Percentiles rank a stretch among this genome's conserved stretches.
Evolutionary conservation across 805 yeast genomes (phyloP).

Genomic region (Candida ascalaphidarum): DNA sequence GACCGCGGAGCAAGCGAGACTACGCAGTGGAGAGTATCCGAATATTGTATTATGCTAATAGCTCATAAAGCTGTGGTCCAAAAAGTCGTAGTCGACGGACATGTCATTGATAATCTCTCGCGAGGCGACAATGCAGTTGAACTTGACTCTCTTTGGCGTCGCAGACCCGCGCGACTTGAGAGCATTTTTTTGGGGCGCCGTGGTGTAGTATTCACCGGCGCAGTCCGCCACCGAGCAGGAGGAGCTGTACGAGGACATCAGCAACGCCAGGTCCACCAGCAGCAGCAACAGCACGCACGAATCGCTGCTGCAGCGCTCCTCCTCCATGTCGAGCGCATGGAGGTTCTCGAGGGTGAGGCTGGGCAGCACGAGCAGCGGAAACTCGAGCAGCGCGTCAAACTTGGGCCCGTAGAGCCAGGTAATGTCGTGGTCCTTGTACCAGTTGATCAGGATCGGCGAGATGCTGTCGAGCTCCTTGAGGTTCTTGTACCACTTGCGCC

Average conservation of each 20-base stretch:
- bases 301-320: too few species aligned
- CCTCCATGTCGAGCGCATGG: background rate
- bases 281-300: too few species aligned
- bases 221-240: background rate
- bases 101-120: conserved; percentile 38
- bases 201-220: conserved; percentile 6
- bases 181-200: conserved; percentile 2
- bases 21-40: too few species aligned
- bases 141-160: conserved; percentile 24
- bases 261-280: too few species aligned
- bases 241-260: too few species aligned
- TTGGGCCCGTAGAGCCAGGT: conserved; percentile 50
- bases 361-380: too few species aligned
- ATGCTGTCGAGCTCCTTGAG: conserved; percentile 18
- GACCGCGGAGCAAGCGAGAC: too few species aligned
- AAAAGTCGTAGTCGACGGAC: conserved; percentile 33
- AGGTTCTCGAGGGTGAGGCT: conserved; percentile 4
- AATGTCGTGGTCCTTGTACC: conserved; percentile 47
- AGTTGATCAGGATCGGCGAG: conserved; percentile 39
- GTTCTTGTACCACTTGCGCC: conserved; percentile 32
- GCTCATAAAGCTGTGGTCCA: too few species aligned
- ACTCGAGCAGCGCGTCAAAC: conserved; percentile 7
- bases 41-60: too few species aligned
- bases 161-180: background rate
- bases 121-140: conserved; percentile 32